Evolutionary conservation across 2,329 filamentous ascomycete species (phyloP), one percentile per base, ranked within the genome.

Genomic region (Clonostachys rhizophaga): DNA sequence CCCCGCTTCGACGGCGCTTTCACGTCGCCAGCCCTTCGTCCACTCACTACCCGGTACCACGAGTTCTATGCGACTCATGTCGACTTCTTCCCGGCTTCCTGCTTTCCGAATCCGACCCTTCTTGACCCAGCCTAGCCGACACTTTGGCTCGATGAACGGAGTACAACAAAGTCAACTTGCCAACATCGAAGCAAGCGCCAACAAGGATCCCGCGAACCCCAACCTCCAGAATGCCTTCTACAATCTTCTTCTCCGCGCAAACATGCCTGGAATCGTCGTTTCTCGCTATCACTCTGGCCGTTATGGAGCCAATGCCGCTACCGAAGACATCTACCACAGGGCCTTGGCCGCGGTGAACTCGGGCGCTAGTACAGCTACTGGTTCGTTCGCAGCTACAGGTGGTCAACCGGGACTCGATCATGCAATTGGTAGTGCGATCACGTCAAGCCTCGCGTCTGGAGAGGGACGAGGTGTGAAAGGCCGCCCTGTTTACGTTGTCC

Each of bases 181-280:
- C 34, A 87, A 89, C 55, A 79, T 91, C 56, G 94, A 99, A 69
- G 87, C 91, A 64, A 87, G 88, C 20, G 95, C 94, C 36, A 99
- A 97, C 69, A 87, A 90, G 66, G 95, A 96, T 58, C 90, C 94
- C 2, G 80, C 76, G 50, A 97, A 90, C 65, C 86, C 91, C 30
- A 87, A 87, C 40, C 85, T 91, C 17, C 94, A 99, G 65, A 94
- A 92, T 64, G 86, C 89, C 14, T 96, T 99, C 65, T 99, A 99
- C 64, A 87, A 92, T 62, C 86, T 91, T 42, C 80, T 99, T 13
- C 76, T 96, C 47, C 87, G 88, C 62, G 91, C 92, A 45, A 94
- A 95, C 60, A 91, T 96, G 87, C 89, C 92, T 16, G 86, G 91
- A 45, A 95, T 99, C 52, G 75, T 99, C 48, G 80, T 96, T 50